Base-by-base conservation (phyloP, 208 protist genomes). In the Trypanosoma mega region DNA sequence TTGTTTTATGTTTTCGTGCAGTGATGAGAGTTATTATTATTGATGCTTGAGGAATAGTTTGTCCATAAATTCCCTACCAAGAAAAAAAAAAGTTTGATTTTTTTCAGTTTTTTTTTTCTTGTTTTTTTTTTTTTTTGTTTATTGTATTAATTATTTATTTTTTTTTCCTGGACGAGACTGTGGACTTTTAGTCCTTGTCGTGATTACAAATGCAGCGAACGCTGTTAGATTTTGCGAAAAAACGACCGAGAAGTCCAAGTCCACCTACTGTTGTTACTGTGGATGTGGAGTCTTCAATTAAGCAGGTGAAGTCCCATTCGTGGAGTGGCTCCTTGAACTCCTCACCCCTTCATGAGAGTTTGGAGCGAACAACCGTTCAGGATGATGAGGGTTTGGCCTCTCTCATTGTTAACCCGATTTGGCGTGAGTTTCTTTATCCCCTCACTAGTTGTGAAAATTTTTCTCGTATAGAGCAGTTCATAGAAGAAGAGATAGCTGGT, bases 341-440 rank as follows among this genome's bases (percentile, higher is more conserved):
- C 27, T 23, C 6, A 55, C 30, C 5, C 43, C 37, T 1, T 4
- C 20, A 11, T 20, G 12, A 26, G 9, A 12, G 20, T n/a, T 3
- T 23, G 59, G 45, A 4, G 11, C 23, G n/a, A 16, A 6, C 8
- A 39, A 12, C 12, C 8, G 34, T 16, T 16, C 34, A 6, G 6
- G 26, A 46, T 14, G 41, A 44, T 23, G 50, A 24, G 23, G 80
- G 77, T 71, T 71, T 94, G 30, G 57, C 61, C 3, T 63, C 37
- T 12, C 76, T 89, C 27, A 68, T 94, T 44, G 61, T 53, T 14
- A 69, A 73, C 34, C 54, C 69, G 0, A 51, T 68, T 47, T 94
- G 88, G 85, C 45, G 57, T 29, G n/a, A 16, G 6, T 85, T 89
- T 57, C 75, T 94, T 23, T 36, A 62, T 0, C 85, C 85, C 23